phyloP scores from a whole-genome alignment of 257 asterid species.

The Agastache rugosa region DNA sequence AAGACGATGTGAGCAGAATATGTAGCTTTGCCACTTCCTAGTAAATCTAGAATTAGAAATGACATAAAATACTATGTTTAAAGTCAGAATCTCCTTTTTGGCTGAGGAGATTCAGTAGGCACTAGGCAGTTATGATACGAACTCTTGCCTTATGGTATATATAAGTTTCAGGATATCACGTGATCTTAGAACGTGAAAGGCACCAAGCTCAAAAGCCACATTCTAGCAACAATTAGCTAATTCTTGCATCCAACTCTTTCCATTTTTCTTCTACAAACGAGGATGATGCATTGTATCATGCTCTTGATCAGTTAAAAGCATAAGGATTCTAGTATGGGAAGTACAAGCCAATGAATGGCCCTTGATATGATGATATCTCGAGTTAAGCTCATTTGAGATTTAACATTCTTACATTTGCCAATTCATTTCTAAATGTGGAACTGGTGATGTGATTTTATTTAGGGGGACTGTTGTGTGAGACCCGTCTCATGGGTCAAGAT shows the following conservation, averaged over 20 bases:
- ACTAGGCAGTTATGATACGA: neutral
- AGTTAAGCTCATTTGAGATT: neutral
- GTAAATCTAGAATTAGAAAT: neutral
- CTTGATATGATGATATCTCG: neutral
- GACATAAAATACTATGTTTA: neutral
- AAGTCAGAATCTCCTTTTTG: neutral
- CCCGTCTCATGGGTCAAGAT: neutral
- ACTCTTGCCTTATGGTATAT: neutral
- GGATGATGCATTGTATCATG: neutral
- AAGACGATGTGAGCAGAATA: conserved; percentile 5
- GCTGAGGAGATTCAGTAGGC: neutral
- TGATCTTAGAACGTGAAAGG: neutral
- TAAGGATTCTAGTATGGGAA: neutral
- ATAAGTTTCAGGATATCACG: conserved; percentile 5
- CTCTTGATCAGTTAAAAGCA: neutral
- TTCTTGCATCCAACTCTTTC: neutral
- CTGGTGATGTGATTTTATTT: neutral
- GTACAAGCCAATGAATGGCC: neutral
- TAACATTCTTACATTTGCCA: neutral
- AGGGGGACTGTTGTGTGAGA: neutral
- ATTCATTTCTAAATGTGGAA: neutral
- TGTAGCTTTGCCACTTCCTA: neutral
- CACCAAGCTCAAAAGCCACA: neutral
- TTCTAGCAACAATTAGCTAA: neutral
- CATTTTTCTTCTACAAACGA: neutral